Evolutionary conservation across 345 rosid genomes (phyloP), one percentile per base, ranked within the genome.

Genomic region (Syzygium oleosum): DNA sequence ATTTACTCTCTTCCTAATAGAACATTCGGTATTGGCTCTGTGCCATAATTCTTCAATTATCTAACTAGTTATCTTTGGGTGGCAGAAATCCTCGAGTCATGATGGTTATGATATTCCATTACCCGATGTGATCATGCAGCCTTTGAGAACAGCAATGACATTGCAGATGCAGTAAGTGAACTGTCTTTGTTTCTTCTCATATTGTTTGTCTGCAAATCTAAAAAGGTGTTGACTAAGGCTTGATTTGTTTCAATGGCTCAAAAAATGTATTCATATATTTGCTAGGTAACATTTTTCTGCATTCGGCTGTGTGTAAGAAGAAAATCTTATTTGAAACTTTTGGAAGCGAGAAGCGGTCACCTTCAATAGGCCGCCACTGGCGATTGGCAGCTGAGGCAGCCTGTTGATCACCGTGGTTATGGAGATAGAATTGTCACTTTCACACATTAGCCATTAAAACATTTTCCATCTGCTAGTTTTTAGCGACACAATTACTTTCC

Each of bases 91-190:
- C 87, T 88, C 92, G 84, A 90, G 87, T 59, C 86, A 83, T 53
- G 88, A 84, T 25, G 89, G 90, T 86, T 84, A 85, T 87, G 92
- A 88, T 86, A 84, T 90, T 90, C 91, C 91, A 85, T 88, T 93
- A 14, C 95, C 97, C 86, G 91, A 91, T 88, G 85, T 94, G 90
- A 93, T 97, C 59, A 56, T 92, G 91, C 96, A 89, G 86, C 95
- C 99, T 29, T 93, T 96, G 68, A 93, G 91, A 90, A 86, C 93
- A 79, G 91, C 94, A 52, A 89, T 90, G 43, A 87, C 93, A 85
- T 84, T 91, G 52, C 93, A 94, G 85, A 95, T 92, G 85, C 87
- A 94, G 99, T 97, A 93, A 92, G 99, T 90, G 63, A 84, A 61
- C 58, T 16, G 19, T 68, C 79, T 38, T 68, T 68, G 46, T 68